Evolutionary conservation across 139 green algal species (phyloP).

Genomic region (Ulvella scutata): DNA sequence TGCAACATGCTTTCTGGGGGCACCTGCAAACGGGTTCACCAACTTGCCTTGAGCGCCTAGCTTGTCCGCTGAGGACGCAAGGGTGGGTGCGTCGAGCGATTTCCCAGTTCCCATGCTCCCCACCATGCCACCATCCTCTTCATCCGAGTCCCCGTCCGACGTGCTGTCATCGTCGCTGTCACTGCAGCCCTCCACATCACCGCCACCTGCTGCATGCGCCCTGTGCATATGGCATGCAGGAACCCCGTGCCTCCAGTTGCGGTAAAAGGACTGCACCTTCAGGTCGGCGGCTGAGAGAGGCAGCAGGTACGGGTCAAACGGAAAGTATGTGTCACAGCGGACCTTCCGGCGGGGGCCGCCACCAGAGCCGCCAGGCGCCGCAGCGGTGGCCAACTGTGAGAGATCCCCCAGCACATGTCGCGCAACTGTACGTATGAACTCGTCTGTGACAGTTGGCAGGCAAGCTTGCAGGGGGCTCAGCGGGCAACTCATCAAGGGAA

Average conservation of each 20-base stretch:
- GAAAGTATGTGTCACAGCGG: slow-evolving; percentile 84
- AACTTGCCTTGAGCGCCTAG: too few relatives aligned
- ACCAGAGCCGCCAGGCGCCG: background rate
- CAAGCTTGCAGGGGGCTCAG: slow-evolving; percentile 48
- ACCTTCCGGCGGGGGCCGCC: background rate
- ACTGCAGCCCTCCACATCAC: background rate
- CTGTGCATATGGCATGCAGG: slow-evolving; percentile 8
- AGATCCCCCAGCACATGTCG: slow-evolving; percentile 28
- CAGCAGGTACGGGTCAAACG: slow-evolving; percentile 88
- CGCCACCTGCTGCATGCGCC: background rate
- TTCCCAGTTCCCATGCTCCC: too few relatives aligned
- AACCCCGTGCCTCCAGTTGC: slow-evolving; percentile 31
- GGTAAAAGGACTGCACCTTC: slow-evolving; percentile 31
- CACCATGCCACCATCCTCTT: too few relatives aligned
- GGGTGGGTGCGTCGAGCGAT: too few relatives aligned
- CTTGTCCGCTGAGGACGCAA: too few relatives aligned
- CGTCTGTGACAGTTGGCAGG: slow-evolving; percentile 34
- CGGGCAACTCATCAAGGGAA: slow-evolving; percentile 32
- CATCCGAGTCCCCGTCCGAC: background rate
- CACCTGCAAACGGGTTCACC: too few relatives aligned
- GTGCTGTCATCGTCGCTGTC: slow-evolving; percentile 7
- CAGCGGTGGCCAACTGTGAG: slow-evolving; percentile 1
- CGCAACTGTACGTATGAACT: slow-evolving; percentile 40
- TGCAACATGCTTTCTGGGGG: too few relatives aligned
- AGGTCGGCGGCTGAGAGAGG: slow-evolving; percentile 38